Conservation (phyloP, 2,329 filamentous ascomycete genomes). For the Amesomyces nigricolor region DNA sequence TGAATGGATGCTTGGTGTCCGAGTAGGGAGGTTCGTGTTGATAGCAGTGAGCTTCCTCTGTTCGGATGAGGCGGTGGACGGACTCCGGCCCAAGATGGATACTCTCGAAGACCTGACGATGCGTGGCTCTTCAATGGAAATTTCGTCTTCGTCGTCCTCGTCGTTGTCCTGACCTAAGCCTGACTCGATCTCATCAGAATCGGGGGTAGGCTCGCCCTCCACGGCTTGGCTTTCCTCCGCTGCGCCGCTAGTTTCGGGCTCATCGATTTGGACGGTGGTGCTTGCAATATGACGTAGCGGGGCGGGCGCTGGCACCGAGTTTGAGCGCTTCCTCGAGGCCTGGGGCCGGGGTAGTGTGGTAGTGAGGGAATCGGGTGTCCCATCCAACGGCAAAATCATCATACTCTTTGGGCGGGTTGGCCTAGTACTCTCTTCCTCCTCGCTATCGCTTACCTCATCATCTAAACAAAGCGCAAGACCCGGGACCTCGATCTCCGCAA, state of each 20-base stretch:
- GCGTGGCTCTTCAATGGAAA: conserved; percentile 54
- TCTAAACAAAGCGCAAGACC: conserved; percentile 48
- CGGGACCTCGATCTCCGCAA: conserved; percentile 76
- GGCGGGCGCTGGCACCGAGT: conserved; percentile 43
- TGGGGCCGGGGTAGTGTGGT: conserved; percentile 33
- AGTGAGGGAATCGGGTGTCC: conserved; percentile 30
- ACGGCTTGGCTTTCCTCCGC: not conserved
- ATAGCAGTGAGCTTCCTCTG: conserved; percentile 37
- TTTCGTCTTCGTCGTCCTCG: conserved; percentile 42
- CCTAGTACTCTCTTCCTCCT: conserved; percentile 41
- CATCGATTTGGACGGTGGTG: not conserved
- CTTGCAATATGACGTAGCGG: conserved; percentile 9
- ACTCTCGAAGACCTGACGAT: conserved; percentile 53
- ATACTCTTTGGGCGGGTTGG: conserved; percentile 44
- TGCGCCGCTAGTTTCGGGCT: not conserved
- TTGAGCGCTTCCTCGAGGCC: conserved; percentile 42
- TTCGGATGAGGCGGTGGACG: conserved; percentile 46
- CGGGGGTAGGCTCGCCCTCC: conserved; percentile 25
- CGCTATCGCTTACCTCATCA: conserved; percentile 45
- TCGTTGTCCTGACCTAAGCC: conserved; percentile 10
- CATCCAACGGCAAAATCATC: conserved; percentile 30
- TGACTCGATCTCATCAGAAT: not conserved
- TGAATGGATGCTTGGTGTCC: conserved; percentile 48
- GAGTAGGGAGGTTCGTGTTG: conserved; percentile 35
- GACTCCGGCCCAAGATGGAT: conserved; percentile 46